Percentiles rank a stretch among this genome's conserved stretches.
phyloP scores from a whole-genome alignment of 805 yeast genomes.

The Candida tallmaniae region DNA sequence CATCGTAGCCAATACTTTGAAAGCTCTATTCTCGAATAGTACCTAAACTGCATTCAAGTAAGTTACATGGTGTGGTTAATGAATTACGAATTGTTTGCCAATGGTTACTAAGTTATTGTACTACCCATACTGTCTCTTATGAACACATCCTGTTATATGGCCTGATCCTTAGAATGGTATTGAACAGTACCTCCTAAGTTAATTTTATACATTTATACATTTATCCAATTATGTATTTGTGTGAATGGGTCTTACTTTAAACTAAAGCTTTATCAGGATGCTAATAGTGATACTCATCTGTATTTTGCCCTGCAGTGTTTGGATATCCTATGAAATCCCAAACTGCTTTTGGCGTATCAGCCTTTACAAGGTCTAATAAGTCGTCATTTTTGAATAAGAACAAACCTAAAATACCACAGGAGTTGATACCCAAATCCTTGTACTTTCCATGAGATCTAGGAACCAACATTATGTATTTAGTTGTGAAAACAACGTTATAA shows the following conservation, averaged over 20 bases:
- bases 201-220: too few species aligned
- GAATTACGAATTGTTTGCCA: too few species aligned
- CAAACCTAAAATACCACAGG: conserved; percentile 78
- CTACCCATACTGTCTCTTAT: too few species aligned
- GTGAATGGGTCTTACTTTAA: not conserved
- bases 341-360: conserved; percentile 48
- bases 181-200: too few species aligned
- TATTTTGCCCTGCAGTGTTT: conserved; percentile 49
- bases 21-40: too few species aligned
- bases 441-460: conserved; percentile 66
- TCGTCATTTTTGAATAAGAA: conserved; percentile 68
- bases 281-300: conserved; percentile 64
- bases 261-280: too few species aligned
- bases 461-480: conserved; percentile 78
- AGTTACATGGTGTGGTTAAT: too few species aligned
- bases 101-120: too few species aligned
- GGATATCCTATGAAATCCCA: conserved; percentile 65
- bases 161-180: too few species aligned
- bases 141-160: too few species aligned
- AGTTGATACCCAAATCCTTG: conserved; percentile 62
- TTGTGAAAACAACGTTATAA: conserved; percentile 79
- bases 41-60: too few species aligned
- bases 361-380: conserved; percentile 41
- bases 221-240: not conserved
- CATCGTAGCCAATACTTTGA: too few species aligned